Evolutionary conservation across 2,329 filamentous ascomycete species (phyloP).

Genomic region (Trichoderma polysporum): DNA sequence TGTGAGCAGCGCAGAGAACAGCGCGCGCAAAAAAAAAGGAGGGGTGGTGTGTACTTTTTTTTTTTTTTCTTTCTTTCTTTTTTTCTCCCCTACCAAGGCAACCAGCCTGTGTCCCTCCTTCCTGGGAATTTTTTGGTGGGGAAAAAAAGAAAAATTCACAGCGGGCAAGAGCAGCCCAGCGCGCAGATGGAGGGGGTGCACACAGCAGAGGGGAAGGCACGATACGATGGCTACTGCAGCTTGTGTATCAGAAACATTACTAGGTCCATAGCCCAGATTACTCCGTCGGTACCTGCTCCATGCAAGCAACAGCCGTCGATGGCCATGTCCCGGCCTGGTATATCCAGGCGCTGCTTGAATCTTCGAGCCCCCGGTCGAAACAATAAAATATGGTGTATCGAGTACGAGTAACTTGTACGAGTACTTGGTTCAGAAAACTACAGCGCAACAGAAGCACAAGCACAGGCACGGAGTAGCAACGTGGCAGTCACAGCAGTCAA

Average conservation of each 20-base stretch:
- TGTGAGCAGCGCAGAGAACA: conserved; percentile 2
- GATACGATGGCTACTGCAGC: conserved; percentile 18
- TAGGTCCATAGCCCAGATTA: neutral
- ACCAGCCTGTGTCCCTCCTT: conserved; percentile 9
- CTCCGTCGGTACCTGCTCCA: conserved; percentile 4
- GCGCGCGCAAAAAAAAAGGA: conserved; percentile 10
- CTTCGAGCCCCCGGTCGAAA: neutral
- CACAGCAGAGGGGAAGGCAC: conserved; percentile 12
- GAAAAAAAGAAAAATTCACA: neutral
- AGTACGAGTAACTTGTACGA: neutral
- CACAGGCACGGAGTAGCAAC: neutral
- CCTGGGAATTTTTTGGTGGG: neutral
- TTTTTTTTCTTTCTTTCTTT: neutral
- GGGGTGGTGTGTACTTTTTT: conserved; percentile 7
- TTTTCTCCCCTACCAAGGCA: neutral
- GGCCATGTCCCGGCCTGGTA: conserved; percentile 4
- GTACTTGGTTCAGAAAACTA: neutral
- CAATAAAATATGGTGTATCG: conserved; percentile 9
- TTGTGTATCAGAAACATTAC: conserved; percentile 17
- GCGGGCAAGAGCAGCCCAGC: conserved; percentile 13
- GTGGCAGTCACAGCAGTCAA: neutral
- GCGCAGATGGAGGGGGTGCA: conserved; percentile 7
- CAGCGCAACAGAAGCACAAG: no score
- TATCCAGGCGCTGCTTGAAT: neutral
- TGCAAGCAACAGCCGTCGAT: neutral